phyloP scores from a whole-genome alignment of 2,329 filamentous ascomycete species.

The Neophaeococcomyces mojaviensis region DNA sequence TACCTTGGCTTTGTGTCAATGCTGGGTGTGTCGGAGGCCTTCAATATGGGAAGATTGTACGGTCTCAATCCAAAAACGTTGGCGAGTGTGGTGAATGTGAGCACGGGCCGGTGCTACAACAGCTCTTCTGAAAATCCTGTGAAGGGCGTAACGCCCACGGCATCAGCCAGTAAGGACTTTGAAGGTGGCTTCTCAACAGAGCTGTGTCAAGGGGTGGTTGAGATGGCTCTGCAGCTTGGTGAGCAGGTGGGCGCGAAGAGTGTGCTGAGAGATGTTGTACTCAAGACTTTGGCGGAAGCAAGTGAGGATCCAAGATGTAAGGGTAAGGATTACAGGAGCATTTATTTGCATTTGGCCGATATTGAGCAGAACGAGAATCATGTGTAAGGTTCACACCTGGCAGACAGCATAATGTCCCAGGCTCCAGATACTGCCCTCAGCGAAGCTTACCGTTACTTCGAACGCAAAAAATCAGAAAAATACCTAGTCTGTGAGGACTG shows the following conservation, averaged over 20 bases:
- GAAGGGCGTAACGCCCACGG: conserved; percentile 35
- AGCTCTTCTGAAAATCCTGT: conserved; percentile 25
- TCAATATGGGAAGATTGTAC: conserved; percentile 26
- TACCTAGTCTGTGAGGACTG: too few species aligned
- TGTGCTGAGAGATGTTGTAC: conserved; percentile 43
- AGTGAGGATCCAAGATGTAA: conserved; percentile 45
- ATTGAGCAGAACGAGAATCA: conserved; percentile 8
- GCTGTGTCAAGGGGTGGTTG: conserved; percentile 54
- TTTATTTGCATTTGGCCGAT: conserved; percentile 32
- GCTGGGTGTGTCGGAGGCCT: conserved; percentile 24
- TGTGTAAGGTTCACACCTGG: neutral
- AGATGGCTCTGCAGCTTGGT: conserved; percentile 49
- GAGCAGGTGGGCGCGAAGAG: conserved; percentile 44
- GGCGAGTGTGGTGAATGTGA: conserved; percentile 25
- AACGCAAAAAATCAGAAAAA: too few species aligned
- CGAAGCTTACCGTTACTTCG: too few species aligned
- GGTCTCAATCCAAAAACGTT: conserved; percentile 24
- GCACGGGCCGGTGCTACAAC: conserved; percentile 25
- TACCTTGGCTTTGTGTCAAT: conserved; percentile 24
- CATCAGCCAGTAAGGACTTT: conserved; percentile 32
- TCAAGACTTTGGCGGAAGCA: conserved; percentile 46
- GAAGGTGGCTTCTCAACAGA: conserved; percentile 46
- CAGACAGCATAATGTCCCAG: too few species aligned
- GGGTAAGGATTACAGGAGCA: conserved; percentile 50
- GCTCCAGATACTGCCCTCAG: too few species aligned